Percentiles rank a stretch among this genome's conserved stretches.
Evolutionary conservation across 805 yeast genomes (phyloP).

Genomic region (Saccharomycopsis selenospora): DNA sequence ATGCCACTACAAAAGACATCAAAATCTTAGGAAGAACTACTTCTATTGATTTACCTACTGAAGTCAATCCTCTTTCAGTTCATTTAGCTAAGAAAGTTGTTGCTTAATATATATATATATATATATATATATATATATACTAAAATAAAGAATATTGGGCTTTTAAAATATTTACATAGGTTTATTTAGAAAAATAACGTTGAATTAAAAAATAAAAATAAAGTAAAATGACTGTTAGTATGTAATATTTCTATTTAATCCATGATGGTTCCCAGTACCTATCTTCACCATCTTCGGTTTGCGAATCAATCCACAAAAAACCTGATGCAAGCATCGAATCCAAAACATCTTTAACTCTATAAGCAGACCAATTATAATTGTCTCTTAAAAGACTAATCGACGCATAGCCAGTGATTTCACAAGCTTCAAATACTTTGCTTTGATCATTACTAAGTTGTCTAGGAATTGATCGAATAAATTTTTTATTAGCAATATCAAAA

Average conservation of each 20-base stretch:
- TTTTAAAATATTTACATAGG: too few relatives aligned
- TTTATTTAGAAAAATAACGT: too few relatives aligned
- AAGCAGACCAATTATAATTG: slow-evolving; percentile 67
- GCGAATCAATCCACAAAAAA: slow-evolving; percentile 64
- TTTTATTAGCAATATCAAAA: slow-evolving; percentile 24
- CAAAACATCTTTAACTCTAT: slow-evolving; percentile 54
- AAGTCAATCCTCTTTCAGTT: neutral
- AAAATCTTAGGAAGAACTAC: slow-evolving; percentile 19
- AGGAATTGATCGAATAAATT: slow-evolving; percentile 57
- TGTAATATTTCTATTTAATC: slow-evolving; percentile 37
- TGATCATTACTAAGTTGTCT: slow-evolving; percentile 64
- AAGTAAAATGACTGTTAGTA: too few relatives aligned
- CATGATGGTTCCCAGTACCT: slow-evolving; percentile 73
- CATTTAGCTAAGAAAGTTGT: too few relatives aligned
- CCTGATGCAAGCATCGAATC: slow-evolving; percentile 80
- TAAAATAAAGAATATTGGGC: too few relatives aligned
- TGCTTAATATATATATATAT: too few relatives aligned
- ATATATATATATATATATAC: too few relatives aligned
- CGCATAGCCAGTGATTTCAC: slow-evolving; percentile 72
- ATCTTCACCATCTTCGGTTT: slow-evolving; percentile 33
- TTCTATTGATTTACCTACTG: slow-evolving; percentile 1
- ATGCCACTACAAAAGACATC: slow-evolving; percentile 9
- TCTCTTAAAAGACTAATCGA: slow-evolving; percentile 56
- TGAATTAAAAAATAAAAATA: too few relatives aligned
- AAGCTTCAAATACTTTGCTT: slow-evolving; percentile 60